phyloP scores from a whole-genome alignment of 23 red algal species.

The Gracilaria caudata region DNA sequence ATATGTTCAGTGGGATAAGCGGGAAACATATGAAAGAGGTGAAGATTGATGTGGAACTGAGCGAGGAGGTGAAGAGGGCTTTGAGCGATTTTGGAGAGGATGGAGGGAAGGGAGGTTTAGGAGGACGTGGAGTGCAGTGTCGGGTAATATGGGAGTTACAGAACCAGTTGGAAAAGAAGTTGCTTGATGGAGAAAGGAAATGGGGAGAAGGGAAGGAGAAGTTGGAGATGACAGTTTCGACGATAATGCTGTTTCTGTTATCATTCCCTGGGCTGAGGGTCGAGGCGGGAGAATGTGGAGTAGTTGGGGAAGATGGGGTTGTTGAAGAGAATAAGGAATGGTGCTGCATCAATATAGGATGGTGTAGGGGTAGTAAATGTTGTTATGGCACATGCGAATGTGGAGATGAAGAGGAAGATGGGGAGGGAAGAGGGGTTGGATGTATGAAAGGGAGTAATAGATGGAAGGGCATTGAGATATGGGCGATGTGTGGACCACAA shows the following conservation, averaged over 20 bases:
- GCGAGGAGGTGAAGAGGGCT: too few species aligned
- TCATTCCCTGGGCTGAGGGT: neutral
- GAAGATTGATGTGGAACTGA: neutral
- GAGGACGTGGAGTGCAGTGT: conserved; percentile 8
- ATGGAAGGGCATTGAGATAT: too few species aligned
- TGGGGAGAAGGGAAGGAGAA: neutral
- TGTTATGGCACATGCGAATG: too few species aligned
- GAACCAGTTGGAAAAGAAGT: neutral
- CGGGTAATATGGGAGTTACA: conserved; percentile 27
- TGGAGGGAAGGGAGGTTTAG: neutral
- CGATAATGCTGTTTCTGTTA: neutral
- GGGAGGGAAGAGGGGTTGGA: too few species aligned
- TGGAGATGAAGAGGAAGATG: too few species aligned
- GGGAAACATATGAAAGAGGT: neutral
- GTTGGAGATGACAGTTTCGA: neutral
- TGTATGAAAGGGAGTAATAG: too few species aligned
- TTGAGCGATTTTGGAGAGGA: neutral
- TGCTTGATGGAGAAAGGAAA: neutral
- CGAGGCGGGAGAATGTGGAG: too few species aligned
- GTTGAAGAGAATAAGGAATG: too few species aligned
- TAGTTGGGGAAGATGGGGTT: too few species aligned
- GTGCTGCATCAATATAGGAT: too few species aligned
- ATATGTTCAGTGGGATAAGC: neutral
- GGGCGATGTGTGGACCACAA: too few species aligned
- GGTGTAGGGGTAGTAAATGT: too few species aligned